Conservation (phyloP, 148 eudicot genomes). For the Vaccinium corymbosum region DNA sequence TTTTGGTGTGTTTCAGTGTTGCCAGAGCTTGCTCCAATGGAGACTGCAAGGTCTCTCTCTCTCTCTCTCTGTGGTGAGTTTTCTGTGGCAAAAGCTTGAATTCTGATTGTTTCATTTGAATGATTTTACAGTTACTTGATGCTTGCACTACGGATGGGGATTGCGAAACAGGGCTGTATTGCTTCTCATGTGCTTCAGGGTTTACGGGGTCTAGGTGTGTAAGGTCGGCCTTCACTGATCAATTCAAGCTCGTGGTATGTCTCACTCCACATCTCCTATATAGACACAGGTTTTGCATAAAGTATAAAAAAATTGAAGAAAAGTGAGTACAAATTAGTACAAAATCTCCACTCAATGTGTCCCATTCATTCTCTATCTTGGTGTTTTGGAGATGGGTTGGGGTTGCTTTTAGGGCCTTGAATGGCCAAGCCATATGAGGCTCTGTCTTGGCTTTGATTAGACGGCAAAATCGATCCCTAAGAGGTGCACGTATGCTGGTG, state of each 20-base stretch:
- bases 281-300: not conserved
- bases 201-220: constrained; percentile 43
- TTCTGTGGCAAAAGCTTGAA: not conserved
- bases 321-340: too few species aligned
- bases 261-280: not conserved
- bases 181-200: constrained; percentile 41
- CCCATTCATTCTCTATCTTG: too few species aligned
- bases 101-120: not conserved
- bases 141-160: constrained; percentile 29
- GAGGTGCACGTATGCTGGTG: too few species aligned
- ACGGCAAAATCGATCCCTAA: not conserved
- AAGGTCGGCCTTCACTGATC: constrained; percentile 40
- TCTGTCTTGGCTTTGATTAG: not conserved
- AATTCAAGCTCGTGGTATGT: constrained; percentile 48
- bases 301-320: not conserved
- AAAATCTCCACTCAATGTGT: too few species aligned
- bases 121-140: constrained; percentile 13
- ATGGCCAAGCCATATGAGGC: not conserved
- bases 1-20: not conserved
- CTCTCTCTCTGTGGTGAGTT: not conserved
- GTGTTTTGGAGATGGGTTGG: too few species aligned
- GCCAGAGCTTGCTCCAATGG: constrained; percentile 21
- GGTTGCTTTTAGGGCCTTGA: not conserved
- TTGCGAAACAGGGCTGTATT: constrained; percentile 52
- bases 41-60: constrained; percentile 24